Evolutionary conservation across 1,139 yeast species (phyloP).

Genomic region (Yamadazyma kanchanaburiensis): DNA sequence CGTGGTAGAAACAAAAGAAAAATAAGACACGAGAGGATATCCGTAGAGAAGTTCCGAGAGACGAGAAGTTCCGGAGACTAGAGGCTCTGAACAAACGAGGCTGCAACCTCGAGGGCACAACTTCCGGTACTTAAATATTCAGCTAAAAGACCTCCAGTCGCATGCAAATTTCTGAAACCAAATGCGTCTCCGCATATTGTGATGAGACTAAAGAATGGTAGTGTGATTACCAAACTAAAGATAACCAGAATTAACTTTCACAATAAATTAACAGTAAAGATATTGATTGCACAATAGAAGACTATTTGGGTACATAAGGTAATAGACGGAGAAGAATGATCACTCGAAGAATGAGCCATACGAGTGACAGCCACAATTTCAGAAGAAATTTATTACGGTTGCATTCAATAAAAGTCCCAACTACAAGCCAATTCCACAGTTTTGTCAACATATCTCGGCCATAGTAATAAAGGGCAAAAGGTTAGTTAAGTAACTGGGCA

Average conservation of each 20-base stretch:
- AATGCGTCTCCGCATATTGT: conserved; percentile 77
- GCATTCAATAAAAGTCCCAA: conserved; percentile 75
- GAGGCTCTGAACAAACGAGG: too few relatives aligned
- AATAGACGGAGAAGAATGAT: conserved; percentile 65
- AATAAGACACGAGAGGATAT: too few relatives aligned
- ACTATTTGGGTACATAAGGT: conserved; percentile 59
- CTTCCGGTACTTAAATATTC: conserved; percentile 52
- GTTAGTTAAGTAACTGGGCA: conserved; percentile 75
- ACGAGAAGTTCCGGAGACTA: too few relatives aligned
- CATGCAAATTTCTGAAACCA: conserved; percentile 64
- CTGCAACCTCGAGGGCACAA: too few relatives aligned
- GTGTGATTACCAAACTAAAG: conserved; percentile 67
- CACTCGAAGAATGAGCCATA: conserved; percentile 73
- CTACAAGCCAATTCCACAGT: conserved; percentile 75
- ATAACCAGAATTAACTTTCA: conserved; percentile 75
- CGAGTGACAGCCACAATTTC: conserved; percentile 78
- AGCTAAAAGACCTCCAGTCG: conserved; percentile 45
- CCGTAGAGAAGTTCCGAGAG: too few relatives aligned
- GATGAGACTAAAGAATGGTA: conserved; percentile 65
- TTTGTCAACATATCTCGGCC: conserved; percentile 55
- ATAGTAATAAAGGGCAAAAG: conserved; percentile 55
- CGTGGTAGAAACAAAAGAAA: too few relatives aligned
- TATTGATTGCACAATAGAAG: conserved; percentile 57
- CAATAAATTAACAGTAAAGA: conserved; percentile 75
- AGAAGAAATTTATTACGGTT: conserved; percentile 72